Evolutionary conservation across 2,329 filamentous ascomycete species (phyloP), one percentile per base, ranked within the genome.

Genomic region (Aspergillus flavus): DNA sequence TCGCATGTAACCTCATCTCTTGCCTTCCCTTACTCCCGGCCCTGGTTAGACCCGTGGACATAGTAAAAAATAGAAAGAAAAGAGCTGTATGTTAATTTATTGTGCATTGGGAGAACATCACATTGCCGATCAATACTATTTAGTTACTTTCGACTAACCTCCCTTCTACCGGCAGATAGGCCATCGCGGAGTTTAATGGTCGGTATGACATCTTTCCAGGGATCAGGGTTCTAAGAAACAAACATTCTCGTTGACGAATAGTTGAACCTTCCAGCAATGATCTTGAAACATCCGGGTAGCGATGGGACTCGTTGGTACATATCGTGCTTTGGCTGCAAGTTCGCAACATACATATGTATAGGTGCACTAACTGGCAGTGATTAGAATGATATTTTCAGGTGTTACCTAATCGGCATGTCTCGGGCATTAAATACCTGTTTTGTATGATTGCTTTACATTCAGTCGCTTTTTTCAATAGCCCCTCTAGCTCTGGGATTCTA

Each of bases 231-330:
- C 14, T 23, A 14, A 21, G 21, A 39, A 28, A 14, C 34, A 39
- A 21, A 43, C 19, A 43, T 34, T 41, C 26, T 43, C 28, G 52
- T 52, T 55, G n/a, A 55, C 50, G 52, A 39, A 32, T 48, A 63
- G 62, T 59, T 30, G 61, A 72, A 64, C 63, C 64, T 74, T 72
- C 69, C 69, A 69, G 65, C 68, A 66, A 72, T 68, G 65, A 66
- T 73, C 71, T 74, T 70, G 72, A 74, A 75, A 68, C 65, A 69
- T 61, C 52, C 11, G 39, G 26, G 16, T 56, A 23, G 66, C 69
- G 63, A 65, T 68, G 68, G 64, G 11, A 32, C 14, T 23, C 36
- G 14, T 36, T 36, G 32, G 10, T 12, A 36, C 34, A 14, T 36
- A 36, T 14, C 32, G 32, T 53, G n/a, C 50, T 34, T 54, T 54